These are phyloP conservation scores for Cladosporium phlei DNA, from an alignment of 2,329 filamentous ascomycete genomes.

Conservation along the genomic window DNA sequence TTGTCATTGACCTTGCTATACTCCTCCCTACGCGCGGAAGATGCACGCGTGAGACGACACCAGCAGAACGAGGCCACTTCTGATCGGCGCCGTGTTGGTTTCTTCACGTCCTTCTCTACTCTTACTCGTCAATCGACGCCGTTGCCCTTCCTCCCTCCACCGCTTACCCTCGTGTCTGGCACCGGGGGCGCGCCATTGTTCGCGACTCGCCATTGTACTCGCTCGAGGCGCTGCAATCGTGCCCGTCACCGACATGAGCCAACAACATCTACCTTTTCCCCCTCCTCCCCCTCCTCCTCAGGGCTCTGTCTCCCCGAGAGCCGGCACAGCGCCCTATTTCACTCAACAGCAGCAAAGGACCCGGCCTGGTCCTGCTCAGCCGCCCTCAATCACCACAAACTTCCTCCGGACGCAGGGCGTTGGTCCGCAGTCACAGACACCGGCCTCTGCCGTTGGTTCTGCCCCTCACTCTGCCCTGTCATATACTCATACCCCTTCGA, in stretches of 20 bases:
- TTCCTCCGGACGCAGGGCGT: constrained; percentile 32
- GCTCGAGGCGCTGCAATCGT: constrained; percentile 4
- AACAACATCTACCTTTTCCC: constrained; percentile 27
- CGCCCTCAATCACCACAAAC: constrained; percentile 38
- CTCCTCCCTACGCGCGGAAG: background rate
- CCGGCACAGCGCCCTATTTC: constrained; percentile 16
- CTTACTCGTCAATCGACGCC: constrained; percentile 19
- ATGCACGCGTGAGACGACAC: constrained; percentile 10
- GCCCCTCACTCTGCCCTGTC: constrained; percentile 21
- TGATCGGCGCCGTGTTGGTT: constrained; percentile 9
- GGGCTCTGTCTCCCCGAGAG: constrained; percentile 13
- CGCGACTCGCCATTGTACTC: constrained; percentile 1
- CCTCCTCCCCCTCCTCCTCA: constrained; percentile 26
- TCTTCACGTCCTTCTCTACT: constrained; percentile 14
- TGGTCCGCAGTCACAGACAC: constrained; percentile 36
- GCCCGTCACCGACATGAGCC: constrained; percentile 23
- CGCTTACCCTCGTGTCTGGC: constrained; percentile 18
- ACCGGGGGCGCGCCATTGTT: constrained; percentile 16
- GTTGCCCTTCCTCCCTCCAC: constrained; percentile 17
- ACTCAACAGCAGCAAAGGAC: constrained; percentile 22
- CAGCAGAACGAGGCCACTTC: no score
- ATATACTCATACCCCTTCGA: constrained; percentile 21
- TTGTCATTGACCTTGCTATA: background rate
- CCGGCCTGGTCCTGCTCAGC: constrained; percentile 34
- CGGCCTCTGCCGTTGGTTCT: constrained; percentile 34